These are phyloP conservation scores for Corymbia calophylla DNA, from an alignment of 441 rosid genomes.

Conservation along the genomic window DNA sequence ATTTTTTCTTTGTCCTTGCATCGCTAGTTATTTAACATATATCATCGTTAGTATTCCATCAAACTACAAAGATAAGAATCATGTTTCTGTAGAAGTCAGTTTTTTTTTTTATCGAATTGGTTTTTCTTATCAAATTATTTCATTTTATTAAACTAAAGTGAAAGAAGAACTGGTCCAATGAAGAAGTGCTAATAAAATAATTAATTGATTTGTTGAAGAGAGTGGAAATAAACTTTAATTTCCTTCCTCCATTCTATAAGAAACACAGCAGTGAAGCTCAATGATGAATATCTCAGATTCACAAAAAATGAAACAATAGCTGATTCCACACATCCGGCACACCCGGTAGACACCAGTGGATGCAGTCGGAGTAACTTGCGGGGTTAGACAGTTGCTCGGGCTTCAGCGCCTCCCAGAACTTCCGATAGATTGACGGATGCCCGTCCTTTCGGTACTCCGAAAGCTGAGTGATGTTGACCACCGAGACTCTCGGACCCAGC, in stretches of 20 bases:
- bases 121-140: background rate
- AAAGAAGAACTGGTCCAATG: background rate
- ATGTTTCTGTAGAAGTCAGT: background rate
- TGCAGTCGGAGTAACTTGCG: slow-evolving; percentile 75
- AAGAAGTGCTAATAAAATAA: background rate
- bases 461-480: slow-evolving; percentile 80
- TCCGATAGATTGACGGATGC: slow-evolving; percentile 86
- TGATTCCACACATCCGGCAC: slow-evolving; percentile 95
- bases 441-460: slow-evolving; percentile 94
- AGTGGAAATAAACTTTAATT: background rate
- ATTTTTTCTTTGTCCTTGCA: background rate
- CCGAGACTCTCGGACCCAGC: slow-evolving; percentile 62
- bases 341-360: slow-evolving; percentile 94
- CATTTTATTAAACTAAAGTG: background rate
- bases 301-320: slow-evolving; percentile 69
- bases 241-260: background rate
- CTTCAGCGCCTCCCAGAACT: slow-evolving; percentile 83
- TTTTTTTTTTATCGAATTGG: background rate
- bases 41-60: background rate
- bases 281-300: background rate
- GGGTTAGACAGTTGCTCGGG: slow-evolving; percentile 58
- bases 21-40: background rate
- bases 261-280: background rate
- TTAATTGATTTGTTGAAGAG: background rate
- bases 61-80: background rate